Evolutionary conservation across 257 asterid species (phyloP).

Genomic region (Marsdenia floribunda): DNA sequence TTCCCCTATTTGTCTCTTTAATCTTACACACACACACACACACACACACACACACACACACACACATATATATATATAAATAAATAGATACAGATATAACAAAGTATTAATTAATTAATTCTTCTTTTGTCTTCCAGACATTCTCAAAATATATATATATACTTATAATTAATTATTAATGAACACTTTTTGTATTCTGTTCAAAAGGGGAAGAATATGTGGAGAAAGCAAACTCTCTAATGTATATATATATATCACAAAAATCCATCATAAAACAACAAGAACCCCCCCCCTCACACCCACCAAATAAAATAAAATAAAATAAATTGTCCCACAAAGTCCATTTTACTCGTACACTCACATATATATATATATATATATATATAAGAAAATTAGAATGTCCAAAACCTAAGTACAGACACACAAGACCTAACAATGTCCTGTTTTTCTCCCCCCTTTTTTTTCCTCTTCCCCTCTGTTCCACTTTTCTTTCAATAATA

Average conservation of each 20-base stretch:
- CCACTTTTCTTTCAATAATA: not conserved
- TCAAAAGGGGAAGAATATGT: constrained; percentile 31
- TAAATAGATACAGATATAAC: not conserved
- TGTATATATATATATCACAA: not conserved
- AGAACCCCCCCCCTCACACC: constrained; percentile 28
- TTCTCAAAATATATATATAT: constrained; percentile 16
- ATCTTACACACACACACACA: not conserved
- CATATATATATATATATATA: too few relatives aligned
- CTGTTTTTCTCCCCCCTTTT: too few relatives aligned
- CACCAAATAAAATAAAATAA: not conserved
- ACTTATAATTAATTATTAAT: not conserved
- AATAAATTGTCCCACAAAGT: constrained; percentile 8
- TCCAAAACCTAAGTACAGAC: constrained; percentile 27
- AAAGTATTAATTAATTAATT: constrained; percentile 7
- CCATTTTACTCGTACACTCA: constrained; percentile 8
- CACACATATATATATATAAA: too few relatives aligned
- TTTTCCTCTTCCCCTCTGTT: not conserved
- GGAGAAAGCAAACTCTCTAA: constrained; percentile 30
- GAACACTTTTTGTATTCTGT: constrained; percentile 8
- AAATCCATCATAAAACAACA: constrained; percentile 13
- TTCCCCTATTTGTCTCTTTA: constrained; percentile 1
- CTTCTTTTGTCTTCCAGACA: constrained; percentile 12
- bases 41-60: not conserved
- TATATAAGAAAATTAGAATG: constrained; percentile 28
- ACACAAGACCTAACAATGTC: constrained; percentile 22